These are phyloP conservation scores for Inonotus obliquus DNA, from an alignment of 1,284 basidiomycete genomes.

Conservation along the genomic window DNA sequence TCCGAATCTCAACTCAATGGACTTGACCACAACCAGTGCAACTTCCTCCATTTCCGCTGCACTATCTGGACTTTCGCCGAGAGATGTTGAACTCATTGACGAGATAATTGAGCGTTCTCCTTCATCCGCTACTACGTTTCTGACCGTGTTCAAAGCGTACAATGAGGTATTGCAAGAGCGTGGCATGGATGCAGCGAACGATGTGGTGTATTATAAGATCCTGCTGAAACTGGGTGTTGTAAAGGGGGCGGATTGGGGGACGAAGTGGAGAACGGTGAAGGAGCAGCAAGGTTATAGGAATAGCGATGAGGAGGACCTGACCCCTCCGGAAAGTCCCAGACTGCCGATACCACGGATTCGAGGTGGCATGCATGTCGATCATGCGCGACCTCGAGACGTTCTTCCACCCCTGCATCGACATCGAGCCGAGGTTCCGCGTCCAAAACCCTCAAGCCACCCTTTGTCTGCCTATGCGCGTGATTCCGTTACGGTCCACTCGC, in stretches of 20 bases:
- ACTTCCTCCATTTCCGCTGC: slow-evolving; percentile 15
- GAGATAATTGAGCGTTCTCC: slow-evolving; percentile 65
- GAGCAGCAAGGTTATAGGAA: slow-evolving; percentile 41
- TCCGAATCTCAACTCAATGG: slow-evolving; percentile 14
- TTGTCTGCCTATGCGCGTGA: slow-evolving; percentile 25
- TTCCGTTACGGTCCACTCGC: slow-evolving; percentile 42
- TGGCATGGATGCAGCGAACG: slow-evolving; percentile 69
- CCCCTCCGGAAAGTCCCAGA: slow-evolving; percentile 20
- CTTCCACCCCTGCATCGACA: not conserved
- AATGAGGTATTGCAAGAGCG: slow-evolving; percentile 67
- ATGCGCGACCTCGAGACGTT: not conserved
- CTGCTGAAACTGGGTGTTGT: slow-evolving; percentile 73
- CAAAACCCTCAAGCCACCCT: not conserved
- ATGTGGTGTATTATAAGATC: slow-evolving; percentile 76
- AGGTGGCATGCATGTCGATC: not conserved
- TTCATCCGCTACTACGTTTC: slow-evolving; percentile 61
- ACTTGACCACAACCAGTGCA: slow-evolving; percentile 16
- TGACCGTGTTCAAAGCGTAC: slow-evolving; percentile 77
- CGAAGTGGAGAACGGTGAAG: slow-evolving; percentile 72
- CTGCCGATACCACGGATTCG: not conserved
- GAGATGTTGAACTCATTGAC: slow-evolving; percentile 69
- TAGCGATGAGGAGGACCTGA: slow-evolving; percentile 15
- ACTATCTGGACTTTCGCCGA: slow-evolving; percentile 48
- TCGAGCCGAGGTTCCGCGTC: not conserved
- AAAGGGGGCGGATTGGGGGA: slow-evolving; percentile 69